These are phyloP conservation scores for Lolium rigidum DNA, from an alignment of 176 grass and related monocot species.

Conservation along the genomic window DNA sequence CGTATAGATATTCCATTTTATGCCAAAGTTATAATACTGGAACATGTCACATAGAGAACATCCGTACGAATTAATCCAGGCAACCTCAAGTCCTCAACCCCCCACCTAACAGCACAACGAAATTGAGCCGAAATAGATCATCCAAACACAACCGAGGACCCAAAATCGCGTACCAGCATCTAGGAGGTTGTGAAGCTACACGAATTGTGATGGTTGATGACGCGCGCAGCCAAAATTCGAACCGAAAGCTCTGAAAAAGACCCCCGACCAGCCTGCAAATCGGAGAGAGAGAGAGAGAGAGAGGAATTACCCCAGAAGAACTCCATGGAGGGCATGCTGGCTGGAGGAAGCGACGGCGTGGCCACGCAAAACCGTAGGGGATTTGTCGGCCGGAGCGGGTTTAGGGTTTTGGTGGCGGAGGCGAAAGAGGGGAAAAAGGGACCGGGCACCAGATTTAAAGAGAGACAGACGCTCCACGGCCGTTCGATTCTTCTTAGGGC, in stretches of 20 bases:
- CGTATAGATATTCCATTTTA: background rate
- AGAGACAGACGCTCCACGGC: background rate
- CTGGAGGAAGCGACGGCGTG: constrained; percentile 19
- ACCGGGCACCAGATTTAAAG: background rate
- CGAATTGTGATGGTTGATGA: background rate
- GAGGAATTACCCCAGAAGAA: constrained; percentile 54
- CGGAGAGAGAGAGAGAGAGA: background rate
- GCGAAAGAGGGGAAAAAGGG: background rate
- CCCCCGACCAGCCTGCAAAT: background rate
- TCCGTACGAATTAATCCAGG: background rate
- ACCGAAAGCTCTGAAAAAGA: background rate
- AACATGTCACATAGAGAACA: background rate
- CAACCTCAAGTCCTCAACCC: background rate
- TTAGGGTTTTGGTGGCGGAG: constrained; percentile 46
- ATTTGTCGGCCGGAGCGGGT: constrained; percentile 6
- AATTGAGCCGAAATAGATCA: background rate
- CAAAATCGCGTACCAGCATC: background rate
- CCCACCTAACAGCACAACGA: background rate
- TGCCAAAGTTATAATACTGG: background rate
- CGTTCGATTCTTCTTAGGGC: background rate
- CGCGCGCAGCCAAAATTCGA: background rate
- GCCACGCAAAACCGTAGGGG: constrained; percentile 7
- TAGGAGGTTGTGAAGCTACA: background rate
- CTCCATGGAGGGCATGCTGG: constrained; percentile 31
- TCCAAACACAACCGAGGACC: background rate